These are phyloP conservation scores for Leccinum incarnatum DNA, from an alignment of 768 basidiomycete genomes.

Conservation along the genomic window DNA sequence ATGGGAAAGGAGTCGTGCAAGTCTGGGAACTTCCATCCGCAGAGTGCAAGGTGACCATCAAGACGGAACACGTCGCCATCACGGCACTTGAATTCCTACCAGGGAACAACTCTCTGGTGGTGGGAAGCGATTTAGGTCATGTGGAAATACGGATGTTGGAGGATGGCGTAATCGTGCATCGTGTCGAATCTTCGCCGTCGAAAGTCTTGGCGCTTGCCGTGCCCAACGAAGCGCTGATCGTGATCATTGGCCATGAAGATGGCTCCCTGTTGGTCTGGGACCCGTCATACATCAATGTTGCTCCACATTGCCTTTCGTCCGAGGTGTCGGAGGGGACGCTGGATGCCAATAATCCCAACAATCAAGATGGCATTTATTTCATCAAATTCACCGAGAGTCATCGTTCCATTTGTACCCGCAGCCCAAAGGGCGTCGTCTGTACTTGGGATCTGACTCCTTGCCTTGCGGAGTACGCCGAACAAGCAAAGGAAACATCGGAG, in stretches of 20 bases:
- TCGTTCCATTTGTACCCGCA: conserved; percentile 12
- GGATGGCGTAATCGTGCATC: conserved; percentile 9
- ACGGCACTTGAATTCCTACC: conserved; percentile 14
- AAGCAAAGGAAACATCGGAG: background rate
- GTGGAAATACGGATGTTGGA: conserved; percentile 16
- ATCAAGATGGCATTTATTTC: conserved; percentile 7
- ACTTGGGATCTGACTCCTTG: conserved; percentile 17
- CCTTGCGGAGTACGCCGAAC: conserved; percentile 5
- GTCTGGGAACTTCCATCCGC: conserved; percentile 18
- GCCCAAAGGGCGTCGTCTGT: conserved; percentile 10
- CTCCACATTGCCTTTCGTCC: conserved; percentile 9
- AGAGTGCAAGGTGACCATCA: conserved; percentile 6
- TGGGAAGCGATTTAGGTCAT: conserved; percentile 12
- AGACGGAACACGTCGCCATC: conserved; percentile 11
- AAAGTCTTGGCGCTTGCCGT: conserved; percentile 12
- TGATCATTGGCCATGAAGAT: conserved; percentile 13
- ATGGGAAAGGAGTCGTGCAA: conserved; percentile 15
- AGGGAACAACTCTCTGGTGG: conserved; percentile 4
- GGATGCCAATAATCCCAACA: background rate
- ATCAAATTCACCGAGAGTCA: conserved; percentile 11
- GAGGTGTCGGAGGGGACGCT: background rate
- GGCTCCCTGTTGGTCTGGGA: conserved; percentile 19
- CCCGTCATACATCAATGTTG: conserved; percentile 1
- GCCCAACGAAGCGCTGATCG: conserved; percentile 8
- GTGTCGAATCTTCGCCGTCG: conserved; percentile 2